Base-by-base conservation (phyloP, 805 yeast genomes). In the Sugiyamaella smithiae region DNA sequence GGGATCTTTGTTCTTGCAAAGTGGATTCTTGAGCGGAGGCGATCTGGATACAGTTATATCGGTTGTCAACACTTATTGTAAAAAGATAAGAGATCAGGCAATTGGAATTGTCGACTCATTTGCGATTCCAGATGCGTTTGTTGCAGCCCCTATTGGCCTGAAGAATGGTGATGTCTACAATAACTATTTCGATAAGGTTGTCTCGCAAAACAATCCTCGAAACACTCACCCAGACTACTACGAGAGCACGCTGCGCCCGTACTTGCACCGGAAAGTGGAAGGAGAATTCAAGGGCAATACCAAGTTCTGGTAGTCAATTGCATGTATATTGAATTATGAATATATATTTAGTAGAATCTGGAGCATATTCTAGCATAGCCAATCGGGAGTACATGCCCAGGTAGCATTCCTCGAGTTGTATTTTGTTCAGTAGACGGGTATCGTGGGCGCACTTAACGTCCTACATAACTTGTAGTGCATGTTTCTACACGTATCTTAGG, bases 71-170 rank as follows among this genome's bases (percentile, higher is more conserved):
- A 64, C 63, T 43, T 63, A 81, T 53, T 68, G 84, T 53, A 66
- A 71, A 19, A 70, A 68, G 22, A 62, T 84, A 33, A 74, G 96
- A 66, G 77, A 79, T 25, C 80, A 84, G 59, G 85, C 84, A 47
- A 79, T 88, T 64, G 84, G 85, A 1, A 72, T 86, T 59, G 85
- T 95, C 4, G 97, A 89, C 67, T 76, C 95, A 1, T 89, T 89
- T 74, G 80, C 84, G 67, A 75, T 85, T 53, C 80, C 88, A 32
- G 96, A 89, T 68, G 83, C 76, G 63, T 78, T 85, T 70, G 75
- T 89, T 61, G 85, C 88, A 65, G 81, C 96, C 0, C 82, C 93
- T 4, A 76, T 89, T 49, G 97, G 97, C 42, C 75, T 73, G 49
- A 83, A 77, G 67, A 81, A 85, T 58, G 97, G 97, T 50, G 83